Conservation (phyloP, 345 rosid genomes). For the Geranium rotundifolium region DNA sequence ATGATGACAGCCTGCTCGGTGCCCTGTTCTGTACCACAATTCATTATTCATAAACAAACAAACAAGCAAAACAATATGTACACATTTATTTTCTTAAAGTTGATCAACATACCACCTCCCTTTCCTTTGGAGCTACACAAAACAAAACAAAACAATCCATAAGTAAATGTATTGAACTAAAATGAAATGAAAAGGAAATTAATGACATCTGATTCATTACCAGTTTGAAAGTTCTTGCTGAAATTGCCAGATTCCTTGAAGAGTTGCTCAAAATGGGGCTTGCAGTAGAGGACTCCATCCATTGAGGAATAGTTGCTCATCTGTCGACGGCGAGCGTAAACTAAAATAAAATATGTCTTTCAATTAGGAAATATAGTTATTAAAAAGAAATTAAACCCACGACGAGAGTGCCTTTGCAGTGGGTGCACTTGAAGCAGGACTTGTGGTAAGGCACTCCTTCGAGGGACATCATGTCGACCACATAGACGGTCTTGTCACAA, state of each 20-base stretch:
- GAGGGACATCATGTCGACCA: conserved; percentile 71
- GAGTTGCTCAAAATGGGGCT: conserved; percentile 39
- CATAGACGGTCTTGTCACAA: conserved; percentile 81
- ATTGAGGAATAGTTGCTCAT: conserved; percentile 43
- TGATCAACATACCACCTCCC: too few relatives aligned
- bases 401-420: conserved; percentile 83
- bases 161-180: background rate
- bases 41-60: background rate
- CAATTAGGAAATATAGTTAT: too few relatives aligned
- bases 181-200: background rate
- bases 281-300: conserved; percentile 40
- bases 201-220: conserved; percentile 2
- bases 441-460: conserved; percentile 86
- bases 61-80: background rate
- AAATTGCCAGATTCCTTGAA: conserved; percentile 42
- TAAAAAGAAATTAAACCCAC: conserved; percentile 16
- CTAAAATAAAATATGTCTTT: background rate
- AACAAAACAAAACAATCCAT: background rate
- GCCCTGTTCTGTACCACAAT: conserved; percentile 38
- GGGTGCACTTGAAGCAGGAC: conserved; percentile 83
- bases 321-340: conserved; percentile 7
- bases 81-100: too few relatives aligned
- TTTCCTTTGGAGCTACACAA: too few relatives aligned
- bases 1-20: conserved; percentile 58
- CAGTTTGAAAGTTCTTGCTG: conserved; percentile 38